These are phyloP conservation scores for Phytophthora rubi DNA, from an alignment of 352 stramenopile genomes.

Conservation along the genomic window DNA sequence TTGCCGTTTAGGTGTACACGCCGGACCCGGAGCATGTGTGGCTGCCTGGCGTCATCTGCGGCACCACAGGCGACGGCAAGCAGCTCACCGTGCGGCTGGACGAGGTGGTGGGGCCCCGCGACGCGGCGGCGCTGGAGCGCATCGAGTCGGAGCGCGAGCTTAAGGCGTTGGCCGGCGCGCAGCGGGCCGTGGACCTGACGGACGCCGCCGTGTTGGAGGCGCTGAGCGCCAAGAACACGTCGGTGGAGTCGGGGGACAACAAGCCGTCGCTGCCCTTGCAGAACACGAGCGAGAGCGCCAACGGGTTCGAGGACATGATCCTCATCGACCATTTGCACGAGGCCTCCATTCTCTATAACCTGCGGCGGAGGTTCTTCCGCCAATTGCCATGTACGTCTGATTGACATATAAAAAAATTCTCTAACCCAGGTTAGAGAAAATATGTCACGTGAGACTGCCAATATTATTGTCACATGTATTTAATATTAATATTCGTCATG, in stretches of 20 bases:
- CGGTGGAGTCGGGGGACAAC: slow-evolving; percentile 42
- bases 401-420: slow-evolving; percentile 1
- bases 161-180: slow-evolving; percentile 54
- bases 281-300: slow-evolving; percentile 62
- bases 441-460: background rate
- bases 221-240: slow-evolving; percentile 69
- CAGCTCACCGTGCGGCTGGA: slow-evolving; percentile 71
- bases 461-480: slow-evolving; percentile 16
- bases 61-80: slow-evolving; percentile 48
- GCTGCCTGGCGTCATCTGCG: slow-evolving; percentile 77
- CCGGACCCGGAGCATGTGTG: slow-evolving; percentile 82
- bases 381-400: slow-evolving; percentile 72
- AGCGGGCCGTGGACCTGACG: slow-evolving; percentile 61
- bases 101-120: slow-evolving; percentile 58
- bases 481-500: background rate
- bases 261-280: slow-evolving; percentile 67
- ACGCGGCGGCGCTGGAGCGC: slow-evolving; percentile 44
- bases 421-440: background rate
- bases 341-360: slow-evolving; percentile 88
- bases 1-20: slow-evolving; percentile 58
- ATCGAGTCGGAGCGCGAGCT: slow-evolving; percentile 64
- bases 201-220: slow-evolving; percentile 63
- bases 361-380: slow-evolving; percentile 77
- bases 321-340: slow-evolving; percentile 88
- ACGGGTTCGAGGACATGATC: slow-evolving; percentile 90